These are phyloP conservation scores for Pinus taeda DNA, from an alignment of 75 land plant species.

Conservation along the genomic window DNA sequence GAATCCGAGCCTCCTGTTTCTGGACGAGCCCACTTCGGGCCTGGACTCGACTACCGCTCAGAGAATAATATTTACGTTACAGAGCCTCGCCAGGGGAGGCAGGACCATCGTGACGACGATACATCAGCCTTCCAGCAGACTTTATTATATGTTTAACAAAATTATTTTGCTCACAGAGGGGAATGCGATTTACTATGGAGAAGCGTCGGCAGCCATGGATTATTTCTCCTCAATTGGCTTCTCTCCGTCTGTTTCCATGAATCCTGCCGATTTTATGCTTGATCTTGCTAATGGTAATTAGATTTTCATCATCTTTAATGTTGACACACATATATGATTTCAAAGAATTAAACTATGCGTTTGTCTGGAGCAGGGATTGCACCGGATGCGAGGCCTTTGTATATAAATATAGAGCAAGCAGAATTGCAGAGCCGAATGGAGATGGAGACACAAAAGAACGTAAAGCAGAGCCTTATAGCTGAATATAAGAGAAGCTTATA, in stretches of 20 bases:
- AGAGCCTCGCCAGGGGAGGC: conserved; percentile 43
- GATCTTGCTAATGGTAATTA: conserved; percentile 80
- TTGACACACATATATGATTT: no score
- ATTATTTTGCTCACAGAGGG: conserved; percentile 74
- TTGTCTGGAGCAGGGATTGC: no score
- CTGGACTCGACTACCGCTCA: conserved; percentile 61
- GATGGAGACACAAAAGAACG: no score
- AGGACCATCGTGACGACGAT: conserved; percentile 70
- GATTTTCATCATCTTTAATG: no score
- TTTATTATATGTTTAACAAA: conserved; percentile 61
- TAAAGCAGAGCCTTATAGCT: no score
- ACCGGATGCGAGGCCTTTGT: no score
- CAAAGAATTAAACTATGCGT: no score
- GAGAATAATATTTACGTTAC: conserved; percentile 30
- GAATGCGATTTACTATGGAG: conserved; percentile 54
- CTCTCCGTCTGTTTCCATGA: conserved; percentile 56
- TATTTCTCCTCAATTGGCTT: conserved; percentile 65
- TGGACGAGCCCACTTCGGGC: conserved; percentile 68
- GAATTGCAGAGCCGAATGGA: no score
- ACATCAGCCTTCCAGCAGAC: conserved; percentile 84
- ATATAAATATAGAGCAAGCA: no score
- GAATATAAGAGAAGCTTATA: no score
- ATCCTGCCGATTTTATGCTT: conserved; percentile 87
- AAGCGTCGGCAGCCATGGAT: conserved; percentile 40
- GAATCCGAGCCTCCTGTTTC: conserved; percentile 48